A percentile compares a stretch with the other conserved stretches of the same genome.
phyloP scores from a whole-genome alignment of 352 stramenopile species.

The Phytopythium boreale region DNA sequence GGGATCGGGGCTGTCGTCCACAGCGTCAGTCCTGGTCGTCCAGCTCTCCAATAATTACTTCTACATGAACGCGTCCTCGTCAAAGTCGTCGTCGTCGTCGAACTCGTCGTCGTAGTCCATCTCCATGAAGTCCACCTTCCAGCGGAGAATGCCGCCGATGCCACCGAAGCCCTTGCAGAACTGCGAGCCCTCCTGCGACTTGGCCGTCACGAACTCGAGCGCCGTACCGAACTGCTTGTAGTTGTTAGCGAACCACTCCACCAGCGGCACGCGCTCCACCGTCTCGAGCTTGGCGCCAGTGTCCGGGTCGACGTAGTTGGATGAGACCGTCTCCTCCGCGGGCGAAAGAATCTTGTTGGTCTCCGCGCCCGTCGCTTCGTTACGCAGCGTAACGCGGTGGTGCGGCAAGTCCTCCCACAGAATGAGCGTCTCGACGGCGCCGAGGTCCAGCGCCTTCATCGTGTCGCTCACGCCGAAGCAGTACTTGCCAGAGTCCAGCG shows the following conservation, averaged over 20 bases:
- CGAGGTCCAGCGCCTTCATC: conserved; percentile 97
- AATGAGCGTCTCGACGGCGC: conserved; percentile 99
- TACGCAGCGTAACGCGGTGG: conserved; percentile 93
- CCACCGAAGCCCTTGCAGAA: conserved; percentile 99
- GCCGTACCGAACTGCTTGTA: conserved; percentile 99
- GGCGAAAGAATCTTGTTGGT: conserved; percentile 78
- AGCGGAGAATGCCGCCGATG: conserved; percentile 98
- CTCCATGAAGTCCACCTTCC: conserved; percentile 99
- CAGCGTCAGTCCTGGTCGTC: conserved; percentile 4
- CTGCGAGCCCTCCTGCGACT: conserved; percentile 97
- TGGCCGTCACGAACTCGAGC: conserved; percentile 99
- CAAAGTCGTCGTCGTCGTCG: conserved; percentile 88
- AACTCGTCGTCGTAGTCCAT: conserved; percentile 95
- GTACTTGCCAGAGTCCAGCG: conserved; percentile 98
- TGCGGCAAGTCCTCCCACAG: conserved; percentile 99
- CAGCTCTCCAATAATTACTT: conserved; percentile 57
- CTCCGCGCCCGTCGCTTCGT: conserved; percentile 90
- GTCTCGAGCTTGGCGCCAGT: conserved; percentile 97
- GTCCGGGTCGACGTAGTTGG: conserved; percentile 95
- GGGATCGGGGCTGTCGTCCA: not conserved
- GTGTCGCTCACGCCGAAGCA: conserved; percentile 99
- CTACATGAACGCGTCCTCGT: conserved; percentile 85
- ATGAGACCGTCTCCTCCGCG: conserved; percentile 90
- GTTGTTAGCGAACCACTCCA: conserved; percentile 99
- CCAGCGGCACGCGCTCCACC: conserved; percentile 94